Conservation (phyloP, 2,329 filamentous ascomycete genomes). For the Penicillium sp. region DNA sequence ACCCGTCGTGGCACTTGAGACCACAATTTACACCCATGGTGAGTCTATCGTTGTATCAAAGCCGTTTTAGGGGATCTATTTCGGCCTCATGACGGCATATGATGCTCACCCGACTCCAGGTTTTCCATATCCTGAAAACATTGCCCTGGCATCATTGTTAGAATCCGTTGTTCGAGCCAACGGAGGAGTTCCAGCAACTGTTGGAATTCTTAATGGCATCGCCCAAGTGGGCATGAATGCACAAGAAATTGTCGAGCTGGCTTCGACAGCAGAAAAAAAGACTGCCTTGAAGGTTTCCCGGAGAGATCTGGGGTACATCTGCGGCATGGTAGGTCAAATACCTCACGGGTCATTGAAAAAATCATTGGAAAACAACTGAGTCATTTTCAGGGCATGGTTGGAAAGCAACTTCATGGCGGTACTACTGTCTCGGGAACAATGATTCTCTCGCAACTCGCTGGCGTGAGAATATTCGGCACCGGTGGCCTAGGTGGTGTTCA, state of each 20-base stretch:
- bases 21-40: slow-evolving; percentile 96
- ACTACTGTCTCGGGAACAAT: slow-evolving; percentile 94
- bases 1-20: slow-evolving; percentile 88
- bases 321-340: slow-evolving; percentile 59
- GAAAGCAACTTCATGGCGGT: slow-evolving; percentile 70
- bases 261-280: slow-evolving; percentile 58
- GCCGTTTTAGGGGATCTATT: too few species aligned
- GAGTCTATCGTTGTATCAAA: too few species aligned
- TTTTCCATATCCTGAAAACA: slow-evolving; percentile 65
- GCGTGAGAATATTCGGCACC: slow-evolving; percentile 89
- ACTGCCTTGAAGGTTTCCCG: slow-evolving; percentile 76
- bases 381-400: slow-evolving; percentile 52
- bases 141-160: slow-evolving; percentile 70
- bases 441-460: slow-evolving; percentile 77
- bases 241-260: slow-evolving; percentile 66
- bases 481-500: slow-evolving; percentile 85
- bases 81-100: neutral
- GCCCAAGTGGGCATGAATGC: slow-evolving; percentile 71
- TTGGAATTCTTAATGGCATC: slow-evolving; percentile 77
- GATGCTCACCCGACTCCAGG: slow-evolving; percentile 39
- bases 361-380: slow-evolving; percentile 9
- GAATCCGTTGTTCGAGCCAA: slow-evolving; percentile 74
- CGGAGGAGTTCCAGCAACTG: slow-evolving; percentile 82
- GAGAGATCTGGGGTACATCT: slow-evolving; percentile 75
- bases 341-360: too few species aligned